Evolutionary conservation across 768 basidiomycete species (phyloP).

Genomic region (Suillus lakei): DNA sequence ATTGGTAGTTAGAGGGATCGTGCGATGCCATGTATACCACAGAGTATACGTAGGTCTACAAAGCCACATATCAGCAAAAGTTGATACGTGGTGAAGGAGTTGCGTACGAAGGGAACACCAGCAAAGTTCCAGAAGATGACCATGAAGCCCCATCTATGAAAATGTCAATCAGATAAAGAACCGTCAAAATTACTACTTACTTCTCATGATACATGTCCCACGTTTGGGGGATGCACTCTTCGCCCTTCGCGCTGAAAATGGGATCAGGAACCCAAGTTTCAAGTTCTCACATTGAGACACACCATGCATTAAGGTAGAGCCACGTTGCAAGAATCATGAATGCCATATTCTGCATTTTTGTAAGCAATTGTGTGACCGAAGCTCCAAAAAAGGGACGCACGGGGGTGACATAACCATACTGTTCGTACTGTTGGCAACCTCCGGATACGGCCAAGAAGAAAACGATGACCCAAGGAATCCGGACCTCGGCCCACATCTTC

Average conservation of each 20-base stretch:
- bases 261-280: conserved; percentile 7
- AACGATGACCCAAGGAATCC: conserved; percentile 96
- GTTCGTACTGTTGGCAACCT: conserved; percentile 94
- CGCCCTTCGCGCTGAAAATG: conserved; percentile 75
- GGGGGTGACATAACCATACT: conserved; percentile 88
- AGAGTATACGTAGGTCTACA: conserved; percentile 93
- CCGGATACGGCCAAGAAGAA: conserved; percentile 94
- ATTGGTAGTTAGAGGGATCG: conserved; percentile 84
- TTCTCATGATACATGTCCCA: conserved; percentile 99
- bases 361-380: not conserved
- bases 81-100: not conserved
- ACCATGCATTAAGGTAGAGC: conserved; percentile 97
- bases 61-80: not conserved
- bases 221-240: conserved; percentile 94
- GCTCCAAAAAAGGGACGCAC: conserved; percentile 46
- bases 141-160: conserved; percentile 85
- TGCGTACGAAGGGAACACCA: conserved; percentile 87
- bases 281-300: conserved; percentile 17
- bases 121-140: conserved; percentile 98
- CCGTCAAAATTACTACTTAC: conserved; percentile 39
- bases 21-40: conserved; percentile 98
- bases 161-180: conserved; percentile 5
- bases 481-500: conserved; percentile 99
- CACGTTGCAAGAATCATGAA: conserved; percentile 97
- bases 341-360: conserved; percentile 77